Evolutionary conservation across 495 filamentous ascomycete genomes (phyloP).

Genomic region (Baudoinia panamericana): DNA sequence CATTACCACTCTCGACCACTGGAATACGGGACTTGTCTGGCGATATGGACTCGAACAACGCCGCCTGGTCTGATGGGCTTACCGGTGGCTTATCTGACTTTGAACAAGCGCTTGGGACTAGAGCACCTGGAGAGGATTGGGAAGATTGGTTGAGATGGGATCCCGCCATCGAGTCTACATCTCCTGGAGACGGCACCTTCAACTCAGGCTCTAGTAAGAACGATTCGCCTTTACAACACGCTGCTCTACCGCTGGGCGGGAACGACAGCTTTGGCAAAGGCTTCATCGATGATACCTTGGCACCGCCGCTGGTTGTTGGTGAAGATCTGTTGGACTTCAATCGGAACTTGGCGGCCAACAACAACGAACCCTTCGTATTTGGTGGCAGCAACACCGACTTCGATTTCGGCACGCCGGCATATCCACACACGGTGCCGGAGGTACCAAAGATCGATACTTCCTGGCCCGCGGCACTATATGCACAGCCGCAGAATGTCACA

Average conservation of each 20-base stretch:
- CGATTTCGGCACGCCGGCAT: constrained; percentile 8
- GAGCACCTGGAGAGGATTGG: constrained; percentile 20
- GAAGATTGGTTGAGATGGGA: constrained; percentile 29
- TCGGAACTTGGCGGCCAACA: background rate
- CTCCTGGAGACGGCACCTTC: constrained; percentile 14
- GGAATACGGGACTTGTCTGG: no score
- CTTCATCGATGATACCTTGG: constrained; percentile 4
- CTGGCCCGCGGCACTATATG: constrained; percentile 9
- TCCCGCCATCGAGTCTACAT: constrained; percentile 11
- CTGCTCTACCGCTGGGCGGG: constrained; percentile 4
- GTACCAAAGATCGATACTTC: constrained; percentile 11
- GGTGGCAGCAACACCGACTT: constrained; percentile 4
- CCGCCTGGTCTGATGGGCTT: constrained; percentile 2
- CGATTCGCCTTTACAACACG: constrained; percentile 18
- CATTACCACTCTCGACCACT: no score
- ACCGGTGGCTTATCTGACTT: background rate
- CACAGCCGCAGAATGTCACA: constrained; percentile 8
- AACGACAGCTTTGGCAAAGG: constrained; percentile 6
- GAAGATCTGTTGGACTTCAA: constrained; percentile 15
- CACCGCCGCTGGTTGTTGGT: constrained; percentile 14
- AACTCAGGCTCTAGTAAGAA: constrained; percentile 22
- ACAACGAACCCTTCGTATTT: constrained; percentile 11
- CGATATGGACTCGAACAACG: constrained; percentile 3
- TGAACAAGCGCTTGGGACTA: background rate
- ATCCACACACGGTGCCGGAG: background rate